These are phyloP conservation scores for Pyrus hybrid DNA, from an alignment of 331 rosid species.

Conservation along the genomic window DNA sequence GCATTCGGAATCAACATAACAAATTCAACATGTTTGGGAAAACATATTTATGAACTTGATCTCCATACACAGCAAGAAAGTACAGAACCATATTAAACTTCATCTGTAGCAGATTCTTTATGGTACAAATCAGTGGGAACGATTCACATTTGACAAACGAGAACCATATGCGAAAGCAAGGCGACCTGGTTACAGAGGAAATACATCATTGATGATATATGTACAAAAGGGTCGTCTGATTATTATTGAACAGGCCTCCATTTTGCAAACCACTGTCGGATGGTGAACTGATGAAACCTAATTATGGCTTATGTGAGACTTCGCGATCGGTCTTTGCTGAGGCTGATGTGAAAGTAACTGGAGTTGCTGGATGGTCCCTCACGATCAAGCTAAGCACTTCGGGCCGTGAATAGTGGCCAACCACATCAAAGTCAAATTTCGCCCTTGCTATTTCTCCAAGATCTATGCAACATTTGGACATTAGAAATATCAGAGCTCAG, in stretches of 20 bases:
- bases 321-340: slow-evolving; percentile 22
- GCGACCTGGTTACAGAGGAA: not conserved
- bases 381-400: slow-evolving; percentile 80
- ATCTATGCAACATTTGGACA: slow-evolving; percentile 34
- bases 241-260: not conserved
- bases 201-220: not conserved
- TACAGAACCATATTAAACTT: not conserved
- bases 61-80: not conserved
- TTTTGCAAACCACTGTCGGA: not conserved
- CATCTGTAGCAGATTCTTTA: not conserved
- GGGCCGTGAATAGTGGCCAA: slow-evolving; percentile 88
- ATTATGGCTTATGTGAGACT: slow-evolving; percentile 19
- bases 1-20: not conserved
- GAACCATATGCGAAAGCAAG: not conserved
- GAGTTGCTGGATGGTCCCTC: slow-evolving; percentile 63
- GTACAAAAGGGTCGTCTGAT: not conserved
- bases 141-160: not conserved
- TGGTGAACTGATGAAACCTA: not conserved
- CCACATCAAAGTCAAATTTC: slow-evolving; percentile 83
- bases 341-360: slow-evolving; percentile 65
- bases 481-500: not conserved
- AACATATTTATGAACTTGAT: not conserved
- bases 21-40: not conserved
- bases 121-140: not conserved
- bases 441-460: slow-evolving; percentile 77